A percentile compares a stretch with the other conserved stretches of the same genome.
Conservation (phyloP, 495 filamentous ascomycete species). For the Lasiosphaeris hirsuta region DNA sequence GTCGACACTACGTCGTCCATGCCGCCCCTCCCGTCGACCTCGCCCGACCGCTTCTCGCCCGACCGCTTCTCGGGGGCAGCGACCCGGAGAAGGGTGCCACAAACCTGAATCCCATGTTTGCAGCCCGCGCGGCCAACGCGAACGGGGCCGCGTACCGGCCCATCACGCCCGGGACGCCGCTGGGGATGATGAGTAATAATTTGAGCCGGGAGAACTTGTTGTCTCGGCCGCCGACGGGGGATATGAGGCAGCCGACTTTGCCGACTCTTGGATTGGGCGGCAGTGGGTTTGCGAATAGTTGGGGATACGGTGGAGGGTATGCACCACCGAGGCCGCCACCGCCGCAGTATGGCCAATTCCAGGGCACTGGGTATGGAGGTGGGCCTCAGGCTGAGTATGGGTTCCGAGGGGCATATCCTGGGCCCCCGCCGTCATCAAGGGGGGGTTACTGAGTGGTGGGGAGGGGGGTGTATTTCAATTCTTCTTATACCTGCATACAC, state of each 20-base stretch:
- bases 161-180: constrained; percentile 29
- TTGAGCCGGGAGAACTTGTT: constrained; percentile 30
- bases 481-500: constrained; percentile 10
- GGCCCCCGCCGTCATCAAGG: constrained; percentile 1
- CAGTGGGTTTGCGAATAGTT: constrained; percentile 5
- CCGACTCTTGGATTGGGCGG: constrained; percentile 22
- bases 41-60: constrained; percentile 24
- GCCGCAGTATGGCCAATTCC: not conserved
- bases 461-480: constrained; percentile 8
- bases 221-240: constrained; percentile 16
- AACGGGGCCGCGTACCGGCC: constrained; percentile 26
- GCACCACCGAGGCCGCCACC: not conserved
- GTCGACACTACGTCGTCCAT: constrained; percentile 21
- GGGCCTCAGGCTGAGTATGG: constrained; percentile 8
- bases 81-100: constrained; percentile 3
- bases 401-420: constrained; percentile 1
- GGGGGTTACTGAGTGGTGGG: not conserved
- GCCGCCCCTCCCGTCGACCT: constrained; percentile 15
- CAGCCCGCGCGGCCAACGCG: not conserved
- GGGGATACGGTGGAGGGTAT: constrained; percentile 15
- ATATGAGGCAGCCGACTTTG: constrained; percentile 28
- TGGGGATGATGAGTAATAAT: constrained; percentile 3
- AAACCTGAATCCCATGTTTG: constrained; percentile 12
- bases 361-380: constrained; percentile 4
- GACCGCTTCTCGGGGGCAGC: constrained; percentile 19